Conservation (phyloP, 1,284 basidiomycete species). For the Leccinum huronense region DNA sequence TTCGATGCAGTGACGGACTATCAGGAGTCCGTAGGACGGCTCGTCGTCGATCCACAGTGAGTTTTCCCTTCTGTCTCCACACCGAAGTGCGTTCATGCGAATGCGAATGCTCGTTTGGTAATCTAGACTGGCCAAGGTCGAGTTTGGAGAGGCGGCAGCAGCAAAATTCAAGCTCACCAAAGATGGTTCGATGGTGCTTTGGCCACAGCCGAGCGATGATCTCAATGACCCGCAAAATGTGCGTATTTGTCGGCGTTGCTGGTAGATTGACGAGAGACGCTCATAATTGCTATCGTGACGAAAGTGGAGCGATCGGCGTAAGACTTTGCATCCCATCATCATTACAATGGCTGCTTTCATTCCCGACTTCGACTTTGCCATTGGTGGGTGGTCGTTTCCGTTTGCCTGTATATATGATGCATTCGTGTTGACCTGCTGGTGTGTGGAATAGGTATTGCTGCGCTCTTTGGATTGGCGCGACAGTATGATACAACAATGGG, state of each 20-base stretch:
- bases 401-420: background rate
- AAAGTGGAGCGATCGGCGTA: constrained; percentile 48
- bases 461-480: constrained; percentile 49
- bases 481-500: constrained; percentile 54
- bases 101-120: background rate
- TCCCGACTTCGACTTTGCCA: constrained; percentile 55
- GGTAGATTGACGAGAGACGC: background rate
- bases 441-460: constrained; percentile 46
- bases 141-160: constrained; percentile 48
- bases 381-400: constrained; percentile 35
- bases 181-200: constrained; percentile 51
- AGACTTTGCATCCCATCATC: constrained; percentile 48
- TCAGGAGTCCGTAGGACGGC: constrained; percentile 55
- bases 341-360: constrained; percentile 52
- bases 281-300: background rate
- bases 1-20: constrained; percentile 51
- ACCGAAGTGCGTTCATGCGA: background rate
- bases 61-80: constrained; percentile 15
- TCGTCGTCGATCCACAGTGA: constrained; percentile 61
- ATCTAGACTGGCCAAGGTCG: constrained; percentile 50
- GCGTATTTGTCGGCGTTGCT: constrained; percentile 6
- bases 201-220: constrained; percentile 56
- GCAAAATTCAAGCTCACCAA: constrained; percentile 47
- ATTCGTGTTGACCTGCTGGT: background rate
- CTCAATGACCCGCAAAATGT: constrained; percentile 59